A percentile compares a stretch with the other conserved stretches of the same genome.
These are phyloP conservation scores for Chaetomium strumarium DNA, from an alignment of 2,329 filamentous ascomycete genomes.

Conservation along the genomic window DNA sequence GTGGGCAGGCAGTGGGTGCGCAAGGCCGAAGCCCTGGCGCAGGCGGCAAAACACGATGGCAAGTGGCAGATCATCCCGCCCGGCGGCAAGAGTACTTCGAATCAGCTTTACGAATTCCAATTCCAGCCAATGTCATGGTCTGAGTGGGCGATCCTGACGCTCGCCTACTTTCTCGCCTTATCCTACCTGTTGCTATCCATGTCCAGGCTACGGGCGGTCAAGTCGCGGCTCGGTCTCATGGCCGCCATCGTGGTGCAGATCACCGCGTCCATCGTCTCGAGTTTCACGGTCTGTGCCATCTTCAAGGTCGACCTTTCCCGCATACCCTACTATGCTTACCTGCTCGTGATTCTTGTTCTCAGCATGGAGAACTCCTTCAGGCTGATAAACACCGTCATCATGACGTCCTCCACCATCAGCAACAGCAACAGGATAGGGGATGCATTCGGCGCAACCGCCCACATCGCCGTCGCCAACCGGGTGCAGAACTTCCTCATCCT, in stretches of 20 bases:
- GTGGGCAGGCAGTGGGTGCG: constrained; percentile 61
- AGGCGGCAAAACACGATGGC: constrained; percentile 44
- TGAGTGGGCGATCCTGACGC: constrained; percentile 57
- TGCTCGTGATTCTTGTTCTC: constrained; percentile 68
- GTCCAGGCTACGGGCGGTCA: constrained; percentile 65
- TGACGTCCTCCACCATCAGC: constrained; percentile 62
- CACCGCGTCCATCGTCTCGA: constrained; percentile 66
- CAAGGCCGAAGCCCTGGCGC: constrained; percentile 48
- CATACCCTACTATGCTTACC: constrained; percentile 69
- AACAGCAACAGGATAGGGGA: constrained; percentile 65
- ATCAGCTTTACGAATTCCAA: constrained; percentile 69
- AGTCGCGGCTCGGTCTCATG: constrained; percentile 67
- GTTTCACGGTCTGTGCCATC: constrained; percentile 72
- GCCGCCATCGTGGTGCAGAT: constrained; percentile 66
- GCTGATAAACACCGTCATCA: constrained; percentile 70
- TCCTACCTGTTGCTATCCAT: constrained; percentile 63
- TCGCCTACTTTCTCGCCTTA: constrained; percentile 59
- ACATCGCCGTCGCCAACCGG: constrained; percentile 61
- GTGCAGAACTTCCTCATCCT: constrained; percentile 64
- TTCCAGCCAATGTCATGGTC: constrained; percentile 65
- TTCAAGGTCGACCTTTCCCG: constrained; percentile 69
- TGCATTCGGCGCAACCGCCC: constrained; percentile 67
- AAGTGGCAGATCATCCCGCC: constrained; percentile 62
- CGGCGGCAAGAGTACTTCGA: constrained; percentile 47
- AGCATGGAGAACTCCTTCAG: constrained; percentile 75